These are phyloP conservation scores for Priceomyces castillae DNA, from an alignment of 805 yeast genomes.

Conservation along the genomic window DNA sequence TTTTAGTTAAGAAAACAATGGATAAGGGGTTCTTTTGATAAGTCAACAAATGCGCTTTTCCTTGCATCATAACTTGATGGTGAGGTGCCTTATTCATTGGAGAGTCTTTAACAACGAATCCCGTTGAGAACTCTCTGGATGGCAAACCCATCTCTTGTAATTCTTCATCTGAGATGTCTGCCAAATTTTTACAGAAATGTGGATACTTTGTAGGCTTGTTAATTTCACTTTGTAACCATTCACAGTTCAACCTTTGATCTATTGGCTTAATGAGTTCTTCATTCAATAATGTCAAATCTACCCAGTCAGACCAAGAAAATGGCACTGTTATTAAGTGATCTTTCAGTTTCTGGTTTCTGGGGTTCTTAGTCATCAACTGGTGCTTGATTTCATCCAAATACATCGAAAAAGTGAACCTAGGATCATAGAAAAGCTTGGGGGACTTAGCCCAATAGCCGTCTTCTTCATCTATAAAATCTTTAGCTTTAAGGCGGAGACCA, in stretches of 20 bases:
- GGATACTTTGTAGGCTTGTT: conserved; percentile 17
- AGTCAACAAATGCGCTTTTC: conserved; percentile 40
- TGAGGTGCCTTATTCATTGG: conserved; percentile 33
- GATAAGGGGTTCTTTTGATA: conserved; percentile 37
- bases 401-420: conserved; percentile 49
- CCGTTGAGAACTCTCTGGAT: conserved; percentile 32
- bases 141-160: conserved; percentile 19
- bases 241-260: conserved; percentile 14
- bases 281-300: conserved; percentile 39
- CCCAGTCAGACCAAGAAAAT: conserved; percentile 53
- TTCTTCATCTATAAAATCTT: conserved; percentile 16
- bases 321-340: conserved; percentile 16
- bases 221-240: conserved; percentile 20
- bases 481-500: conserved; percentile 15
- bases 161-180: conserved; percentile 18
- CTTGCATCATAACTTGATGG: conserved; percentile 36
- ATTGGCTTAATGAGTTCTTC: conserved; percentile 12
- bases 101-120: conserved; percentile 33
- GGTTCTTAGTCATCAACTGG: conserved; percentile 15
- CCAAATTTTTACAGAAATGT: conserved; percentile 16
- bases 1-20: conserved; percentile 38
- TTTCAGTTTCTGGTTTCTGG: conserved; percentile 11
- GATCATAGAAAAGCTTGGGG: conserved; percentile 39
- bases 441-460: conserved; percentile 9
- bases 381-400: conserved; percentile 40